Percentiles rank a stretch among this genome's conserved stretches.
Conservation (phyloP, 2,329 filamentous ascomycete genomes). For the Plenodomus lindquistii region DNA sequence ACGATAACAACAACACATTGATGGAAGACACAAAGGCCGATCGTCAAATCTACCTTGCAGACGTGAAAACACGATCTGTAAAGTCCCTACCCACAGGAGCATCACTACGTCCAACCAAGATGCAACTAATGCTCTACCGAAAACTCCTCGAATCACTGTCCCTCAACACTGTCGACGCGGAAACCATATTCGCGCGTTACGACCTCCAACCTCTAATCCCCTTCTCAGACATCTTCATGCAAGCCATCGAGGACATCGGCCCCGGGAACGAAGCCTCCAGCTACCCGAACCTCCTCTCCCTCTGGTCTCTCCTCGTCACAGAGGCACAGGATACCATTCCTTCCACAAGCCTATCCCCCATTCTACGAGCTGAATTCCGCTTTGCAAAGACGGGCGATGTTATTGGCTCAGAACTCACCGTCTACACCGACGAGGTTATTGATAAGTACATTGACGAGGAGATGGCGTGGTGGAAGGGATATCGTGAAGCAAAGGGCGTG, state of each 20-base stretch:
- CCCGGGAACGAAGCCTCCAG: conserved; percentile 52
- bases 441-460: conserved; percentile 68
- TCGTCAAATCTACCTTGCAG: conserved; percentile 71
- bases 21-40: conserved; percentile 12
- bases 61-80: conserved; percentile 81
- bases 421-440: conserved; percentile 67
- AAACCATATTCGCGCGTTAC: conserved; percentile 72
- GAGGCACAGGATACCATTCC: conserved; percentile 60
- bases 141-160: conserved; percentile 79
- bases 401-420: conserved; percentile 64
- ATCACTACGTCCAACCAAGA: conserved; percentile 72
- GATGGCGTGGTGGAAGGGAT: conserved; percentile 87
- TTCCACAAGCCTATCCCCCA: conserved; percentile 52
- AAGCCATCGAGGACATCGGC: conserved; percentile 68
- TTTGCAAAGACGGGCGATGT: conserved; percentile 52
- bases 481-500: conserved; percentile 73
- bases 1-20: conserved; percentile 5
- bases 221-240: conserved; percentile 81
- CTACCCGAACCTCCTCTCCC: conserved; percentile 62
- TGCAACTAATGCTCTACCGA: conserved; percentile 91
- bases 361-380: conserved; percentile 63
- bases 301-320: conserved; percentile 67
- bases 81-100: conserved; percentile 66
- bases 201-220: conserved; percentile 64
- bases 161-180: conserved; percentile 69